Evolutionary conservation across 1,284 basidiomycete genomes (phyloP).

Genomic region (Omphalotus olearius): DNA sequence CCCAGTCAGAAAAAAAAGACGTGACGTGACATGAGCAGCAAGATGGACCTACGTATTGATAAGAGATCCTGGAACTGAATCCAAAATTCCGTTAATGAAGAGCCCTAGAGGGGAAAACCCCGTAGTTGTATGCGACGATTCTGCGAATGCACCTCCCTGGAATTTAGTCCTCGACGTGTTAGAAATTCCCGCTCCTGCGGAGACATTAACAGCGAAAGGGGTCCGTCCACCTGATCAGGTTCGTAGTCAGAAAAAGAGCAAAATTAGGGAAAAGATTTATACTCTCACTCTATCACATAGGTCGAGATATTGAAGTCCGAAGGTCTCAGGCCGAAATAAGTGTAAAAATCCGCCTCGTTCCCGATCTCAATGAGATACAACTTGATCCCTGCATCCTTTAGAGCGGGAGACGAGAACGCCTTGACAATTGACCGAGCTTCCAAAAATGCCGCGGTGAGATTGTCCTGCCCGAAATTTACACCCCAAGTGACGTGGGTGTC

Average conservation of each 20-base stretch:
- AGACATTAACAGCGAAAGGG: slow-evolving; percentile 13
- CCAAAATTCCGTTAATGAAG: slow-evolving; percentile 9
- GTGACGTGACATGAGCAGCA: not conserved
- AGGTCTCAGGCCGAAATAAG: slow-evolving; percentile 41
- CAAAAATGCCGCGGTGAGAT: slow-evolving; percentile 54
- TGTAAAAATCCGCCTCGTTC: slow-evolving; percentile 62
- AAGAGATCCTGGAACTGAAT: slow-evolving; percentile 1
- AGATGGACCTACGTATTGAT: slow-evolving; percentile 27
- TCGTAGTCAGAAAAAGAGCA: not conserved
- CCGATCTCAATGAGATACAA: slow-evolving; percentile 59
- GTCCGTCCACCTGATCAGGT: slow-evolving; percentile 13
- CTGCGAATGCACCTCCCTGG: slow-evolving; percentile 33
- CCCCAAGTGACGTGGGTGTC: slow-evolving; percentile 63
- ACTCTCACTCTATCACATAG: slow-evolving; percentile 48
- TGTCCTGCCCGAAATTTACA: slow-evolving; percentile 57
- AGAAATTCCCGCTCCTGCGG: slow-evolving; percentile 2
- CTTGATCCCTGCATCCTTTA: slow-evolving; percentile 41
- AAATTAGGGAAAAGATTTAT: slow-evolving; percentile 27
- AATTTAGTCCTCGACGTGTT: slow-evolving; percentile 34
- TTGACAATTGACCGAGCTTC: slow-evolving; percentile 52
- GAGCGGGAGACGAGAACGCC: slow-evolving; percentile 42
- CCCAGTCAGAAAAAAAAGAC: slow-evolving; percentile 7
- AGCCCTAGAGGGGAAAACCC: slow-evolving; percentile 7
- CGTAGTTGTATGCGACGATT: not conserved
- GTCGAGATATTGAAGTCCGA: slow-evolving; percentile 40